phyloP scores from a whole-genome alignment of 768 basidiomycete species.

The Leucocoprinus birnbaumii region DNA sequence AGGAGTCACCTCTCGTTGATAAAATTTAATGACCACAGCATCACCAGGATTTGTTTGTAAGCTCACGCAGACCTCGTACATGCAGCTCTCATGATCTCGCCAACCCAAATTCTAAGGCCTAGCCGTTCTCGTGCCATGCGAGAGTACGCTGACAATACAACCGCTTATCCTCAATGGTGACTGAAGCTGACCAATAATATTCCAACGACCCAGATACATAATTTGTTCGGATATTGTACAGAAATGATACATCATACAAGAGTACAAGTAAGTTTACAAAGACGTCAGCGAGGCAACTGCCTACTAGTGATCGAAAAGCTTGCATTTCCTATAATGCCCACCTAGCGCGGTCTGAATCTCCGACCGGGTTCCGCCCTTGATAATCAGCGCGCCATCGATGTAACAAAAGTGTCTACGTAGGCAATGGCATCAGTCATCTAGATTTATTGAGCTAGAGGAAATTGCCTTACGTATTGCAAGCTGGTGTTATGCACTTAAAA shows the following conservation, averaged over 20 bases:
- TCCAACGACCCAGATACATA: too few species aligned
- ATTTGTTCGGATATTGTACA: too few species aligned
- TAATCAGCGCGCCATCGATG: slow-evolving; percentile 43
- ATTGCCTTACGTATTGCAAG: slow-evolving; percentile 48
- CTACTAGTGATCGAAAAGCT: slow-evolving; percentile 2
- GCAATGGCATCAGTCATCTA: not conserved
- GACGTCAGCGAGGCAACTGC: not conserved
- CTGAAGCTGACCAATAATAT: too few species aligned
- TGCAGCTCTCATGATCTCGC: too few species aligned
- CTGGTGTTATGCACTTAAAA: slow-evolving; percentile 48
- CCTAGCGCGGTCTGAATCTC: not conserved
- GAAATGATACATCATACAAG: not conserved
- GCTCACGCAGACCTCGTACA: too few species aligned
- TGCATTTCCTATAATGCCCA: slow-evolving; percentile 1
- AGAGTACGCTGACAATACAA: too few species aligned
- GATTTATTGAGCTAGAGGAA: not conserved
- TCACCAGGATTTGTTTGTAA: too few species aligned
- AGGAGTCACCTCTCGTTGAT: too few species aligned
- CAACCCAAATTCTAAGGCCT: too few species aligned
- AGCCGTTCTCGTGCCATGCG: too few species aligned
- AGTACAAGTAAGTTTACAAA: not conserved
- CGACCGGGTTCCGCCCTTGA: slow-evolving; percentile 16
- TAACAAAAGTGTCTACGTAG: slow-evolving; percentile 48
- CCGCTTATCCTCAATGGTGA: too few species aligned
- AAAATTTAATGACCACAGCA: too few species aligned